Percentiles rank a stretch among this genome's conserved stretches.
phyloP scores from a whole-genome alignment of 2,329 filamentous ascomycete species.

The Fusarium verticillioides region DNA sequence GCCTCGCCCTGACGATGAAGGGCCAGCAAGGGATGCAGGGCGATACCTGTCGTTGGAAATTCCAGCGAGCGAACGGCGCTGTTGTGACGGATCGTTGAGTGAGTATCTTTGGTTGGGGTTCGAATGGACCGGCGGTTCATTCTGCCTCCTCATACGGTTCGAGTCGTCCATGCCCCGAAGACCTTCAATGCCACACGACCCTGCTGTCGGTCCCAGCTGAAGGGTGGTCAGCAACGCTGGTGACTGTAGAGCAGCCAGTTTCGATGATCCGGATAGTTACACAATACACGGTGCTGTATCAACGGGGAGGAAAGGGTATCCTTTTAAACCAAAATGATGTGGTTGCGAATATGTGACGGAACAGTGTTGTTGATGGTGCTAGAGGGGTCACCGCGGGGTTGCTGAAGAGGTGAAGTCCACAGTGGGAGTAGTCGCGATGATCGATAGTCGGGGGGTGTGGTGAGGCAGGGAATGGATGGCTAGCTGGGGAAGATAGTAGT shows the following conservation, averaged over 20 bases:
- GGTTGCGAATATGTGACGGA: constrained; percentile 12
- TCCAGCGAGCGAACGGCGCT: constrained; percentile 51
- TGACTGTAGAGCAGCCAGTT: constrained; percentile 43
- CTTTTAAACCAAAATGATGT: background rate
- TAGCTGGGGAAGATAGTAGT: constrained; percentile 41
- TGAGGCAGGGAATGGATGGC: constrained; percentile 44
- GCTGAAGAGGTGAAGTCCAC: constrained; percentile 36
- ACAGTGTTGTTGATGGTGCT: constrained; percentile 24
- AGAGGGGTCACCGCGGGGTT: constrained; percentile 45
- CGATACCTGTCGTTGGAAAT: constrained; percentile 58
- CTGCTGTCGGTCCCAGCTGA: constrained; percentile 70
- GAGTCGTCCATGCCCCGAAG: constrained; percentile 81
- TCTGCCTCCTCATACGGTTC: constrained; percentile 77
- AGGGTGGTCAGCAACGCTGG: constrained; percentile 65
- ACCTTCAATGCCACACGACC: constrained; percentile 62
- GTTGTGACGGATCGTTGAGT: constrained; percentile 61
- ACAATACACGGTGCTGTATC: constrained; percentile 19
- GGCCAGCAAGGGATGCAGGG: constrained; percentile 61
- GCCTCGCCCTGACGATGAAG: constrained; percentile 59
- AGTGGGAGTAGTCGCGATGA: constrained; percentile 42
- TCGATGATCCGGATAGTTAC: constrained; percentile 23
- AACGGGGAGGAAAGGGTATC: background rate
- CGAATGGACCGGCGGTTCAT: constrained; percentile 75
- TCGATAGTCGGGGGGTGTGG: constrained; percentile 40
- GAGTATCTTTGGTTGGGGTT: constrained; percentile 65